Base-by-base conservation (phyloP, 306 rosid genomes). In the Pterocarpus santalinus region DNA sequence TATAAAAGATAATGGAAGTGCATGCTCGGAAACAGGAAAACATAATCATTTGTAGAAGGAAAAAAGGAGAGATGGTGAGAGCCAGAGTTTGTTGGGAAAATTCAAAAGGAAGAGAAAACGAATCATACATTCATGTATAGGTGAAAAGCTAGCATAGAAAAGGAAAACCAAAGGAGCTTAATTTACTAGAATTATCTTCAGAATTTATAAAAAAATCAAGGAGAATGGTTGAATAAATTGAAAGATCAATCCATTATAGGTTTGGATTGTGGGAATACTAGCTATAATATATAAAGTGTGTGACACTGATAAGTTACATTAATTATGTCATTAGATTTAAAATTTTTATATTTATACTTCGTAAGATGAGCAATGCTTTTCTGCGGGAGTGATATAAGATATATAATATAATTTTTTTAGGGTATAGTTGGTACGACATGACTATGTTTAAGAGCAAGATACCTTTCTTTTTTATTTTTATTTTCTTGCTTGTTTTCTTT, bases 11-110 rank as follows among this genome's bases (percentile, higher is more conserved):
- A 11, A 36, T 5, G 11, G 41, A 44, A 64, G 36, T 57, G 39
- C 74, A 72, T 53, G 76, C 64, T 65, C 3, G 41, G 69, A 17
- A 38, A 63, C 47, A 51, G 47, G 56, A 38, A 73, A 65, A 35
- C 58, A 73, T 44, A 80, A 83, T 76, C 68, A 70, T 82, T 52
- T 28, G 63, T 43, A 47, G 69, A 52, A 65, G 60, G 5, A 12
- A 47, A 64, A 64, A 65, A 38, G 41, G 8, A n/a, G 22, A 60
- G 53, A 47, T 47, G 53, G 15, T 65, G 46, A 46, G 57, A n/a
- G 38, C 36, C 69, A 69, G 76, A 8, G 71, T 58, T 81, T 30
- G 74, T 72, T 86, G 87, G 61, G 83, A 78, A 77, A 75, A 77
- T 65, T 75, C 75, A 75, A 65, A 75, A 74, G 75, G 30, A 60